A percentile compares a stretch with the other conserved stretches of the same genome.
Conservation (phyloP, 257 asterid species). For the Rauvolfia tetraphylla region DNA sequence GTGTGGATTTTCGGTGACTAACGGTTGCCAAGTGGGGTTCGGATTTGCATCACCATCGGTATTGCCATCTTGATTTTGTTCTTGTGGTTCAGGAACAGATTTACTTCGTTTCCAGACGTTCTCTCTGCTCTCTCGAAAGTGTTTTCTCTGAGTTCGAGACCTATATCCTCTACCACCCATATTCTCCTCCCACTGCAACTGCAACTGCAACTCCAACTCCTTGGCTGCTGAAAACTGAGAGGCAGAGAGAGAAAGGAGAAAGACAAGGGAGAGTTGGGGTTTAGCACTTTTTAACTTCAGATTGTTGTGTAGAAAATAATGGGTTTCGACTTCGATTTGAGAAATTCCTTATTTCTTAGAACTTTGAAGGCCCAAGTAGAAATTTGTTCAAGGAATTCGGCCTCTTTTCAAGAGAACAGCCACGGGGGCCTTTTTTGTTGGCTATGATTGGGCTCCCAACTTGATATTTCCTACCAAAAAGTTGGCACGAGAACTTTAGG, state of each 20-base stretch:
- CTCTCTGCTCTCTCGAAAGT: conserved; percentile 75
- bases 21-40: conserved; percentile 58
- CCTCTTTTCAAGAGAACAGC: too few relatives aligned
- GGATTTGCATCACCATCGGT: conserved; percentile 19
- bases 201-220: too few relatives aligned
- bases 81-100: conserved; percentile 34
- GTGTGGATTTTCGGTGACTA: conserved; percentile 58
- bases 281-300: neutral
- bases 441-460: too few relatives aligned
- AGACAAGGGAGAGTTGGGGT: neutral
- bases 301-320: neutral
- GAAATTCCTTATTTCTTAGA: neutral
- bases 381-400: neutral
- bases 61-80: conserved; percentile 11
- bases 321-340: neutral
- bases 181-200: conserved; percentile 8
- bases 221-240: conserved; percentile 5
- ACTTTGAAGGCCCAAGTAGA: neutral
- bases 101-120: conserved; percentile 83
- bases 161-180: conserved; percentile 81
- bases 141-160: conserved; percentile 93
- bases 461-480: too few relatives aligned
- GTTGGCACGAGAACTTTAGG: too few relatives aligned
- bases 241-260: neutral
- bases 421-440: too few relatives aligned